Conservation (phyloP, 768 basidiomycete species). For the Amanita rimosa region DNA sequence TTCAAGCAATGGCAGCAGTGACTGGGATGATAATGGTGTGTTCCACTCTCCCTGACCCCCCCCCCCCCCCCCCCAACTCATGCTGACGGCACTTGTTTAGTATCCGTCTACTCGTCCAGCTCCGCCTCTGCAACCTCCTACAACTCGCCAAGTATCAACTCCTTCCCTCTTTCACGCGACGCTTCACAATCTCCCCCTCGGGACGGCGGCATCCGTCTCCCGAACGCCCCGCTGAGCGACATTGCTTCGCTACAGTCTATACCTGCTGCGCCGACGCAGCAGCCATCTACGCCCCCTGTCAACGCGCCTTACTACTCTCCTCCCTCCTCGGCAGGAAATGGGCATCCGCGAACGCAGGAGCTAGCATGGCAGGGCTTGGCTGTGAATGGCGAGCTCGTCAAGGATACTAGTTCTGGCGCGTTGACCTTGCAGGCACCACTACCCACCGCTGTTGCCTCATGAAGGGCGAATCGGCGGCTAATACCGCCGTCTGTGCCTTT, state of each 20-base stretch:
- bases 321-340: background rate
- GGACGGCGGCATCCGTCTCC: constrained; percentile 60
- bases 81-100: constrained; percentile 16
- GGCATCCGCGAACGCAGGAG: background rate
- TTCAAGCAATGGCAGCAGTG: constrained; percentile 50
- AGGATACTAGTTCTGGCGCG: constrained; percentile 6
- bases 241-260: constrained; percentile 36
- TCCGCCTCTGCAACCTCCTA: constrained; percentile 55
- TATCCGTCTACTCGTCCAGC: constrained; percentile 43
- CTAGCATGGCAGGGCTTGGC: constrained; percentile 1
- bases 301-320: constrained; percentile 4
- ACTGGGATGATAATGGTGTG: constrained; percentile 78
- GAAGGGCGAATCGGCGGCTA: constrained; percentile 6
- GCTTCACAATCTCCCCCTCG: constrained; percentile 37
- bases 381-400: background rate
- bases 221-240: constrained; percentile 61
- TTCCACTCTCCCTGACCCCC: constrained; percentile 5
- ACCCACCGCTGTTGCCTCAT: constrained; percentile 13
- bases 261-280: constrained; percentile 10
- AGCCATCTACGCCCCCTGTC: constrained; percentile 1
- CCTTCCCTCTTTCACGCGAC: constrained; percentile 52
- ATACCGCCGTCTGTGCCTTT: background rate
- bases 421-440: constrained; percentile 10
- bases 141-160: constrained; percentile 49
- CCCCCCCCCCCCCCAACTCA: background rate